These are phyloP conservation scores for Triticum urartu DNA, from an alignment of 176 grass and related monocot genomes.

Conservation along the genomic window DNA sequence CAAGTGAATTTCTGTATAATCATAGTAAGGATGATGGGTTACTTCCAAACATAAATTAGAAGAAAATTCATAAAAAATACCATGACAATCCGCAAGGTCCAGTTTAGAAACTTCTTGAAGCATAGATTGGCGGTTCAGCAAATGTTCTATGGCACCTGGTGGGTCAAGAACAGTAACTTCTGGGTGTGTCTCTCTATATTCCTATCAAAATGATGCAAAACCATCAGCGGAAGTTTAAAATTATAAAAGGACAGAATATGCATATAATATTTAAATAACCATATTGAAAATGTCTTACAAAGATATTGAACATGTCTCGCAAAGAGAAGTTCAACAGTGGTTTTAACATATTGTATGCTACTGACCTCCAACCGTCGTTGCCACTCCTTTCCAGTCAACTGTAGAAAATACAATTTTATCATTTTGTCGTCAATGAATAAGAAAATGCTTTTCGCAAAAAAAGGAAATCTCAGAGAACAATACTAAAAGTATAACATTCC, in stretches of 20 bases:
- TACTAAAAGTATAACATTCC: not conserved
- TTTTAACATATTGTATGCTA: slow-evolving; percentile 37
- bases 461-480: slow-evolving; percentile 1
- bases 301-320: not conserved
- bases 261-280: not conserved
- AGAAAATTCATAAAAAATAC: slow-evolving; percentile 53
- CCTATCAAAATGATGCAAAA: slow-evolving; percentile 41
- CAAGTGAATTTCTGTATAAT: not conserved
- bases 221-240: not conserved
- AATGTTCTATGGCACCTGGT: slow-evolving; percentile 83
- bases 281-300: slow-evolving; percentile 2
- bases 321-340: slow-evolving; percentile 32
- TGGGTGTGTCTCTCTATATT: slow-evolving; percentile 76
- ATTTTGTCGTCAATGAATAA: slow-evolving; percentile 8
- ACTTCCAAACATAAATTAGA: slow-evolving; percentile 16
- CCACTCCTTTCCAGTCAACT: slow-evolving; percentile 89
- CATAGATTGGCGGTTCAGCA: slow-evolving; percentile 92
- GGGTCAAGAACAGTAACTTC: slow-evolving; percentile 98
- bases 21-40: not conserved
- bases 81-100: slow-evolving; percentile 71
- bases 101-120: slow-evolving; percentile 89
- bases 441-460: not conserved
- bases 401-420: slow-evolving; percentile 16
- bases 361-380: slow-evolving; percentile 78
- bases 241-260: slow-evolving; percentile 3